phyloP scores from a whole-genome alignment of 1,139 yeast genomes.

The Pneumocystis sp. region DNA sequence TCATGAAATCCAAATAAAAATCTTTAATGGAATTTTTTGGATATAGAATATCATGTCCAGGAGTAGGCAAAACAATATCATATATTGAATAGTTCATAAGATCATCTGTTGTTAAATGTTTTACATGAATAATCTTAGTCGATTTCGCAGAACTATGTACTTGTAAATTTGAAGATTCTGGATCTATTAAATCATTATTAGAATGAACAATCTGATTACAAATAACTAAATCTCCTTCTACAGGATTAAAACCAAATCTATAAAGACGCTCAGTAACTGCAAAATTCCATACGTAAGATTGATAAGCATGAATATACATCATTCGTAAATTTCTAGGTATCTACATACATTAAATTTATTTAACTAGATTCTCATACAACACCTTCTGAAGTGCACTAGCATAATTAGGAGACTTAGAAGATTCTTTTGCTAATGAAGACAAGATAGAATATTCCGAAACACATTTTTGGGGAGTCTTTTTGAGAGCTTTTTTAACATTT shows the following conservation, averaged over 20 bases:
- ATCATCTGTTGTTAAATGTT: slow-evolving; percentile 52
- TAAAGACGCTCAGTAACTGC: slow-evolving; percentile 69
- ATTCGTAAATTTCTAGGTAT: slow-evolving; percentile 83
- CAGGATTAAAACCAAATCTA: slow-evolving; percentile 51
- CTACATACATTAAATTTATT: slow-evolving; percentile 29
- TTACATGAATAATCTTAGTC: slow-evolving; percentile 29
- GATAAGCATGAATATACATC: slow-evolving; percentile 96
- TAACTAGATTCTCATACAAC: background rate
- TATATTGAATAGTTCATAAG: slow-evolving; percentile 47
- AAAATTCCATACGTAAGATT: slow-evolving; percentile 84
- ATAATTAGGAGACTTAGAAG: slow-evolving; percentile 34
- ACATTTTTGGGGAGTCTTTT: slow-evolving; percentile 71
- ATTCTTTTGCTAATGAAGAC: slow-evolving; percentile 32
- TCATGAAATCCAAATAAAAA: slow-evolving; percentile 62
- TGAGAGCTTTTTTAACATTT: slow-evolving; percentile 50
- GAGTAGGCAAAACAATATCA: slow-evolving; percentile 84
- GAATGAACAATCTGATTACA: slow-evolving; percentile 17
- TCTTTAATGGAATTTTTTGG: slow-evolving; percentile 56
- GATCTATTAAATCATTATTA: slow-evolving; percentile 17
- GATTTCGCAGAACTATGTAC: slow-evolving; percentile 44
- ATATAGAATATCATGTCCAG: slow-evolving; percentile 78
- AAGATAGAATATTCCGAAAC: slow-evolving; percentile 71
- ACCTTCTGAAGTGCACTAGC: slow-evolving; percentile 47
- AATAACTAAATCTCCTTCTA: slow-evolving; percentile 67
- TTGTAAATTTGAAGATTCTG: slow-evolving; percentile 33